Percentiles rank a stretch among this genome's conserved stretches.
Evolutionary conservation across 192 early-diverging fungal species (phyloP).

Genomic region (Coemansia sp.): DNA sequence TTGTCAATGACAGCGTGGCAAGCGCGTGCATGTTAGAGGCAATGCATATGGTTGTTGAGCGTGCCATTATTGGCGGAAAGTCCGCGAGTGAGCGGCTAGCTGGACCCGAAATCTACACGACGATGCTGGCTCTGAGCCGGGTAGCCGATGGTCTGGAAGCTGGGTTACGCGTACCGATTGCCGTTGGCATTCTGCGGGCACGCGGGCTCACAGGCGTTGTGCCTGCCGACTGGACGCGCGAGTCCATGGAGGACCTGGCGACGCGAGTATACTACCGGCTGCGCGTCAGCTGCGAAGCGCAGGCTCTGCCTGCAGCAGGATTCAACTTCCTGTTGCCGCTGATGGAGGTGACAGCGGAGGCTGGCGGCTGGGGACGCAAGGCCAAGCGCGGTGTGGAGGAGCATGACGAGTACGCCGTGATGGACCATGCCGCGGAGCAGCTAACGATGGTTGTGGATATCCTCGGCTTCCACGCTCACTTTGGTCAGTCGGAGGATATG

Average conservation of each 20-base stretch:
- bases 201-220: constrained; percentile 33
- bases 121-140: constrained; percentile 61
- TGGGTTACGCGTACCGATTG: constrained; percentile 28
- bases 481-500: constrained; percentile 41
- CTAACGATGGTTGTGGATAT: constrained; percentile 69
- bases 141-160: constrained; percentile 50
- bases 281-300: constrained; percentile 63
- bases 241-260: constrained; percentile 47
- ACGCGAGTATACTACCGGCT: constrained; percentile 71
- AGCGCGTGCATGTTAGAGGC: constrained; percentile 64
- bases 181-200: constrained; percentile 43
- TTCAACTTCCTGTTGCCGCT: constrained; percentile 73
- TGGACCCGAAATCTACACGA: constrained; percentile 62
- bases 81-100: constrained; percentile 42
- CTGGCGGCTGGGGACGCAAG: constrained; percentile 64
- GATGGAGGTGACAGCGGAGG: constrained; percentile 64
- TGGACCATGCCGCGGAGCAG: constrained; percentile 62
- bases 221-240: constrained; percentile 34
- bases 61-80: constrained; percentile 43
- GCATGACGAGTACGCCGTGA: constrained; percentile 55
- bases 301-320: constrained; percentile 63
- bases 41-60: constrained; percentile 61
- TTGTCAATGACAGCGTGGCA: constrained; percentile 63
- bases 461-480: constrained; percentile 64
- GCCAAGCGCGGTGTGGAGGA: constrained; percentile 32